Evolutionary conservation across 2,329 filamentous ascomycete species (phyloP), one percentile per base, ranked within the genome.

Genomic region (Penicillium concentricum): DNA sequence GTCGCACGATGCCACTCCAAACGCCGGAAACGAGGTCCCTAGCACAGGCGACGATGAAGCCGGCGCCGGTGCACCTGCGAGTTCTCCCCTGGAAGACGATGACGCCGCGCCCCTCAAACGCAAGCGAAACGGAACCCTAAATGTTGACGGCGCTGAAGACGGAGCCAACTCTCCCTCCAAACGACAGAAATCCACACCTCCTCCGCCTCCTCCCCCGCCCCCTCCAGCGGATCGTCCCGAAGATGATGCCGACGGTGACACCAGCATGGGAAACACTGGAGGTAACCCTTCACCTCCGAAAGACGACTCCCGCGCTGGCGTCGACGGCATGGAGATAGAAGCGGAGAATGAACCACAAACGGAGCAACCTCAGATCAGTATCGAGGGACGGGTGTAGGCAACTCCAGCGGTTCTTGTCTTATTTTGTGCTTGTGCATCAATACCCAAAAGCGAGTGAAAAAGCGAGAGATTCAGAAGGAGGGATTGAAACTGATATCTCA

Each of bases 81-180:
- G 79, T 12, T 74, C 75, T 3, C 79, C 81, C 4, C 76, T 73
- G 38, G 41, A 45, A 22, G 81, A 81, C 52, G 72, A 78, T 26
- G 81, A 82, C 26, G 38, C 45, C 18, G 52, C 51, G 4, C 55
- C 58, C 0, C 57, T 66, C 22, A 66, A 66, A 41, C 63, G 63
- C 20, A 64, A 64, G 45, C 60, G 57, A 22, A 53, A 67, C 15
- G 60, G 60, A 22, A n/a, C 18, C 39, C 59, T 24, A 54, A 44
- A 37, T 6, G 37, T 54, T 9, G 45, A 58, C 48, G 15, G 51
- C 47, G 43, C 24, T 34, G 20, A 54, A 55, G 65, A 69, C 12
- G 61, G 62, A 5, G 64, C 61, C 35, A 51, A 38, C 38, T 83
- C 81, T 1, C 82, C 83, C 1, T 79, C 78, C 1, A 86, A 87